Evolutionary conservation across 202 grass and related monocot species (phyloP).

Genomic region (Bolboschoenoplectus hybrid): DNA sequence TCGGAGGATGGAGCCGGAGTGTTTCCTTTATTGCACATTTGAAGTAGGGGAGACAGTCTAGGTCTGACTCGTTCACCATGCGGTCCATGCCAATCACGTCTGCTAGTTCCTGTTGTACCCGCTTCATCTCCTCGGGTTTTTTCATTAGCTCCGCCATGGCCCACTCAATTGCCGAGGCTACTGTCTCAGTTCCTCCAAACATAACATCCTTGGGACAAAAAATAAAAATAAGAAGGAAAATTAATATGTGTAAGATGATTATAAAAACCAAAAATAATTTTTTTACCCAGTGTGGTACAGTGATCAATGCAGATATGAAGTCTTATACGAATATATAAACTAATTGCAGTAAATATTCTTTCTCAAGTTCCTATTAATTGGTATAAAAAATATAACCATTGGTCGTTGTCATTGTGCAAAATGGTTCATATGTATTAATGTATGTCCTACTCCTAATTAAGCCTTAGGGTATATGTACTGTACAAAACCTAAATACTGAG

Average conservation of each 20-base stretch:
- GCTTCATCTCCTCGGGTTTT: constrained; percentile 40
- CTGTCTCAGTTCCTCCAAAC: constrained; percentile 56
- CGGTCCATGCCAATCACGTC: constrained; percentile 42
- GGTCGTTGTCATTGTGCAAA: too few species aligned
- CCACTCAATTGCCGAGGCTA: constrained; percentile 57
- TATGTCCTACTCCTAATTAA: too few species aligned
- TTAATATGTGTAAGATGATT: not conserved
- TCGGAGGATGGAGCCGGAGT: constrained; percentile 57
- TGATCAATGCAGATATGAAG: too few species aligned
- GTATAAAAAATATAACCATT: not conserved
- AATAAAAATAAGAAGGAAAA: not conserved
- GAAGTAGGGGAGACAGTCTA: constrained; percentile 44
- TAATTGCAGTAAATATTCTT: not conserved
- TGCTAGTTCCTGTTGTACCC: constrained; percentile 47
- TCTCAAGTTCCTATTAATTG: not conserved
- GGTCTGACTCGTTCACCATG: constrained; percentile 46
- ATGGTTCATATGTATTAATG: too few species aligned
- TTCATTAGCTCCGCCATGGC: constrained; percentile 49
- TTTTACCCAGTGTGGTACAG: not conserved
- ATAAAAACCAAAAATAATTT: not conserved
- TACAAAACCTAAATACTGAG: too few species aligned
- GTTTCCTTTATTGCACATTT: constrained; percentile 52
- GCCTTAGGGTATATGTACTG: too few species aligned
- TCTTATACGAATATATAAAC: not conserved
- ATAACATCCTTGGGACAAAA: constrained; percentile 48